A percentile compares a stretch with the other conserved stretches of the same genome.
Conservation (phyloP, 192 early-diverging fungal genomes). For the Podila verticillata region DNA sequence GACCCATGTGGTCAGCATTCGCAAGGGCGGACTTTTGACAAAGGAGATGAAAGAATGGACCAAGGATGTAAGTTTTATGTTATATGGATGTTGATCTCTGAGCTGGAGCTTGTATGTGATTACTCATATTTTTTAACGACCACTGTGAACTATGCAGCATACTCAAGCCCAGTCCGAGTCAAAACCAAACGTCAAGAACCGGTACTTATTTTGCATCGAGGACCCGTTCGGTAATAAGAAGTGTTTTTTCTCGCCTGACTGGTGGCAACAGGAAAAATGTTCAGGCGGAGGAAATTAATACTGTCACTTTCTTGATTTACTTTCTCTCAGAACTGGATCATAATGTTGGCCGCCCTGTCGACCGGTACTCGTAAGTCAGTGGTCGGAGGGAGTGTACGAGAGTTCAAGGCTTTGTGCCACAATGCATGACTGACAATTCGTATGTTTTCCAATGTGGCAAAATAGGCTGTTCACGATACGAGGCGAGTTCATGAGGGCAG, state of each 20-base stretch:
- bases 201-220: constrained; percentile 48
- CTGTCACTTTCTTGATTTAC: not conserved
- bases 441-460: not conserved
- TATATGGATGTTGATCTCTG: not conserved
- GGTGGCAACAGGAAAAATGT: not conserved
- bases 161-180: not conserved
- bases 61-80: constrained; percentile 27
- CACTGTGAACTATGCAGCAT: not conserved
- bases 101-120: not conserved
- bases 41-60: constrained; percentile 47
- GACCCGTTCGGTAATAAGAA: constrained; percentile 39
- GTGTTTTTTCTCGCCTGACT: not conserved
- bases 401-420: too few relatives aligned
- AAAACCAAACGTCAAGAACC: constrained; percentile 41
- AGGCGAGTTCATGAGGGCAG: constrained; percentile 50
- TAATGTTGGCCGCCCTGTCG: constrained; percentile 43
- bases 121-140: not conserved
- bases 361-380: constrained; percentile 33
- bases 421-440: not conserved
- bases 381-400: too few relatives aligned
- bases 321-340: constrained; percentile 31
- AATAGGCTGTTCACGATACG: constrained; percentile 48
- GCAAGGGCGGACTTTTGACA: constrained; percentile 35
- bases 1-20: constrained; percentile 37
- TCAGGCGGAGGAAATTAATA: not conserved